phyloP scores from a whole-genome alignment of 2,329 filamentous ascomycete species.

The Cercospora janseana region DNA sequence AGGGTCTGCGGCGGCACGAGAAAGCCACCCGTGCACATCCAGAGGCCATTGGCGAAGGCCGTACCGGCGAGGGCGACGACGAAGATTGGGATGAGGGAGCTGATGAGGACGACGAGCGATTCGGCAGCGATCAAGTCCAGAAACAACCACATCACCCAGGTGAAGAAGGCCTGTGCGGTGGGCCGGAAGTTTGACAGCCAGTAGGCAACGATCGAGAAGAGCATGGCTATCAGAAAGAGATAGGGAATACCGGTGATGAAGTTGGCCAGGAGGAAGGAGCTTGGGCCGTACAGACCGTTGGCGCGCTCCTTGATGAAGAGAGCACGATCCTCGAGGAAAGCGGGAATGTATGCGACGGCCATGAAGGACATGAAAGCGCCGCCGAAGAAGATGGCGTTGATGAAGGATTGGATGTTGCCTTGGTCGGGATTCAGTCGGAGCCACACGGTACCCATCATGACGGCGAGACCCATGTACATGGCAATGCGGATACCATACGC shows the following conservation, averaged over 20 bases:
- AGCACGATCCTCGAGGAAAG: slow-evolving; percentile 72
- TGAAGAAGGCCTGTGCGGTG: slow-evolving; percentile 65
- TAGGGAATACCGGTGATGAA: slow-evolving; percentile 78
- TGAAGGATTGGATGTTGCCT: slow-evolving; percentile 73
- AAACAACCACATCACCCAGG: slow-evolving; percentile 80
- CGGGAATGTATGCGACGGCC: slow-evolving; percentile 73
- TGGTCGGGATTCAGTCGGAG: slow-evolving; percentile 67
- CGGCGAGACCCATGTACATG: slow-evolving; percentile 77
- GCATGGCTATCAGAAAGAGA: slow-evolving; percentile 69
- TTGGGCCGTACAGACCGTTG: slow-evolving; percentile 74
- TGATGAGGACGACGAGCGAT: slow-evolving; percentile 73
- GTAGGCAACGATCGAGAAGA: slow-evolving; percentile 74
- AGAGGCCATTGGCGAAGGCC: slow-evolving; percentile 80
- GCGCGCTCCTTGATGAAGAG: slow-evolving; percentile 72
- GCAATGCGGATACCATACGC: slow-evolving; percentile 78
- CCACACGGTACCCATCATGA: slow-evolving; percentile 90
- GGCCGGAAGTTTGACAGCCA: slow-evolving; percentile 75
- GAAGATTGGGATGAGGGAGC: slow-evolving; percentile 70
- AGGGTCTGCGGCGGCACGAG: slow-evolving; percentile 68
- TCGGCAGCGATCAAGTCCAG: slow-evolving; percentile 79
- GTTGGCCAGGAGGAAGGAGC: slow-evolving; percentile 70
- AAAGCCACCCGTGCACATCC: slow-evolving; percentile 83
- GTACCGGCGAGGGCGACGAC: slow-evolving; percentile 73
- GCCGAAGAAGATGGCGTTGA: slow-evolving; percentile 68
- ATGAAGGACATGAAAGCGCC: slow-evolving; percentile 52